Percentiles rank a stretch among this genome's conserved stretches.
These are phyloP conservation scores for Pyrenophora seminiperda DNA, from an alignment of 2,329 filamentous ascomycete genomes.

Conservation along the genomic window DNA sequence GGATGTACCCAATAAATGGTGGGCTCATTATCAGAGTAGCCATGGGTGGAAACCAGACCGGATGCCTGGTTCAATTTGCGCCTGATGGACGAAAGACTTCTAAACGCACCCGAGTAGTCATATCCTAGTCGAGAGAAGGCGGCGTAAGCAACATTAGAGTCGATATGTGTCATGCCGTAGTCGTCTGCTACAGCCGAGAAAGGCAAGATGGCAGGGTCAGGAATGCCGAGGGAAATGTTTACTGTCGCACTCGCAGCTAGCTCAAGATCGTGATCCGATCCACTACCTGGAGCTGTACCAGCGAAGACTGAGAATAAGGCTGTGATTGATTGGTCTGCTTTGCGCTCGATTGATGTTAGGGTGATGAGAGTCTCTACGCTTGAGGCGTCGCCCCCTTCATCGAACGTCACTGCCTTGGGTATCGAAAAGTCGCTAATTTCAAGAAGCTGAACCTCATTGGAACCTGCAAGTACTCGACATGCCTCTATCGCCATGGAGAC, in stretches of 20 bases:
- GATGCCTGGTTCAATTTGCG: conserved; percentile 11
- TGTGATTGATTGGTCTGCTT: no score
- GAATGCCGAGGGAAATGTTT: no score
- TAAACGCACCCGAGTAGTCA: conserved; percentile 24
- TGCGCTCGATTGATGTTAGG: no score
- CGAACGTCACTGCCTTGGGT: background rate
- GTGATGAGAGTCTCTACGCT: no score
- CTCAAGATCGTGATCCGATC: no score
- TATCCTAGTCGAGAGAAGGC: conserved; percentile 25
- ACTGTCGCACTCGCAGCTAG: no score
- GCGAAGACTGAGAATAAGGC: no score
- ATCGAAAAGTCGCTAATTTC: background rate
- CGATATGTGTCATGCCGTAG: no score
- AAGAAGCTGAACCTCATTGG: background rate
- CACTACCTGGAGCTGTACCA: no score
- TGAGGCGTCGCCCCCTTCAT: no score
- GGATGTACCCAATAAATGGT: conserved; percentile 28
- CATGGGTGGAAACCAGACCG: conserved; percentile 6
- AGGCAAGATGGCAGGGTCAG: no score
- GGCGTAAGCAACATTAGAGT: background rate
- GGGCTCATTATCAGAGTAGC: conserved; percentile 1
- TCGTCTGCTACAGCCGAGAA: no score
- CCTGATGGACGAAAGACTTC: conserved; percentile 7
- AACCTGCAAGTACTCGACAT: background rate
- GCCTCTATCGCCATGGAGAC: conserved; percentile 47